Base-by-base conservation (phyloP, 768 basidiomycete species). In the Exidia glandulosa region DNA sequence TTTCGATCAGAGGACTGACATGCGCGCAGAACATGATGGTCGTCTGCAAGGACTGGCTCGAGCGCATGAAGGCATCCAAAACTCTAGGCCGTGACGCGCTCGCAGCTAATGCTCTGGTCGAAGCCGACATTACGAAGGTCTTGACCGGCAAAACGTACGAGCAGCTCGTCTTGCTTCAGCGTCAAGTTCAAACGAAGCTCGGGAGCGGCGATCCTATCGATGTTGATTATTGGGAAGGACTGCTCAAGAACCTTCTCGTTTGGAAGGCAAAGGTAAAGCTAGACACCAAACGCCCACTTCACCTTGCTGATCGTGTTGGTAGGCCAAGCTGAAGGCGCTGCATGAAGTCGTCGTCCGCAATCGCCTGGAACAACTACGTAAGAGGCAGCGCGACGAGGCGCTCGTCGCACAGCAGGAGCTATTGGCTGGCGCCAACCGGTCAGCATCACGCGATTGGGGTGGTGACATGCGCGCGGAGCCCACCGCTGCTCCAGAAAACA, bases 321-420 rank as follows among this genome's bases (percentile, higher is more conserved):
- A 95, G 93, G 88, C 93, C 6, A 96, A 94, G 68, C 79, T 99
- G 41, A 90, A 91, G 70, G 82, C 79, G 66, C 78, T 98, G 57
- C 96, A 99, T 68, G 94, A 98, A 76, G 88, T 98, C 31, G 94
- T 98, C 12, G 90, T 99, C 57, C 86, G 90, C 60, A 99, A 99
- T 70, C 83, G 96, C 47, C 77, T 99, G 14, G 96, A 98, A 67
- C 94, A 98, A 67, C 83, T 99, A 57, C 89, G 96, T 59, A 94
- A 94, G 71, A 83, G 87, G 57, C 96, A 99, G 73, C 82, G 96
- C 60, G 95, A 98, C 66, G 96, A 98, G 71, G 96, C 96, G 2
- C 71, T 94, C 55, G 89, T 90, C 65, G 93, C 94, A 0, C 93
- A 96, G 67, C 88, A 93, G 70, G 95, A 99, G 68, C 75, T 90